These are phyloP conservation scores for Lachnellula hyalina DNA, from an alignment of 2,329 filamentous ascomycete genomes.

Conservation along the genomic window DNA sequence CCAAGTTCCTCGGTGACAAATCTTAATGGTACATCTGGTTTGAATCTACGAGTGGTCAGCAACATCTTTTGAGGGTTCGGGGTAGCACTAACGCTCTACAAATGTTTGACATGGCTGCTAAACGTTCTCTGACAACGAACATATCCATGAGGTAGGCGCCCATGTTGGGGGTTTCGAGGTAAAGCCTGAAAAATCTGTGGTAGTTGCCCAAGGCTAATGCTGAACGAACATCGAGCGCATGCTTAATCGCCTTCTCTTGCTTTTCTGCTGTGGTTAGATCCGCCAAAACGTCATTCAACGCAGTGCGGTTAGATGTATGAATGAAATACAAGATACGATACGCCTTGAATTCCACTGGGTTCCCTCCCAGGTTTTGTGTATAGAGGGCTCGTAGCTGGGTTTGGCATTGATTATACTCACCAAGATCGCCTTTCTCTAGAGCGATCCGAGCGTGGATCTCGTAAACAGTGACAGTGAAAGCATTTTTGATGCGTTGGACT, in stretches of 20 bases:
- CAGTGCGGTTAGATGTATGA: conserved; percentile 95
- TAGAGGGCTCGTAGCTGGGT: conserved; percentile 94
- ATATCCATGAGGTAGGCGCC: conserved; percentile 98
- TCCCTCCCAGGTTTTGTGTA: conserved; percentile 78
- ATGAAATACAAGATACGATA: conserved; percentile 99
- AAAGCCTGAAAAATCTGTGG: conserved; percentile 95
- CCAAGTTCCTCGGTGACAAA: conserved; percentile 95
- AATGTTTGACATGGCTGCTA: conserved; percentile 84
- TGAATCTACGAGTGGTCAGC: conserved; percentile 68
- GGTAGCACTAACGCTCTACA: conserved; percentile 79
- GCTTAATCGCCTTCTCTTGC: conserved; percentile 74
- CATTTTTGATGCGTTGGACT: conserved; percentile 93
- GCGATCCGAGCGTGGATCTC: conserved; percentile 97
- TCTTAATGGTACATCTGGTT: conserved; percentile 79
- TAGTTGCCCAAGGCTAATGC: conserved; percentile 92
- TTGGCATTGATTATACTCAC: conserved; percentile 99
- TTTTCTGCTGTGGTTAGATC: conserved; percentile 99
- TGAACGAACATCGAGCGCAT: conserved; percentile 86
- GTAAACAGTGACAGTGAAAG: conserved; percentile 94
- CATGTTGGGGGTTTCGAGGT: conserved; percentile 92
- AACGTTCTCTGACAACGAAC: conserved; percentile 91
- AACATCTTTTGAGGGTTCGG: neutral
- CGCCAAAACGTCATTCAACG: conserved; percentile 96
- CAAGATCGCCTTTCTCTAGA: conserved; percentile 95
- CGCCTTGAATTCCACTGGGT: conserved; percentile 92